A percentile compares a stretch with the other conserved stretches of the same genome.
Evolutionary conservation across 2,329 filamentous ascomycete species (phyloP).

Genomic region (Fusarium pseudocircinatum): DNA sequence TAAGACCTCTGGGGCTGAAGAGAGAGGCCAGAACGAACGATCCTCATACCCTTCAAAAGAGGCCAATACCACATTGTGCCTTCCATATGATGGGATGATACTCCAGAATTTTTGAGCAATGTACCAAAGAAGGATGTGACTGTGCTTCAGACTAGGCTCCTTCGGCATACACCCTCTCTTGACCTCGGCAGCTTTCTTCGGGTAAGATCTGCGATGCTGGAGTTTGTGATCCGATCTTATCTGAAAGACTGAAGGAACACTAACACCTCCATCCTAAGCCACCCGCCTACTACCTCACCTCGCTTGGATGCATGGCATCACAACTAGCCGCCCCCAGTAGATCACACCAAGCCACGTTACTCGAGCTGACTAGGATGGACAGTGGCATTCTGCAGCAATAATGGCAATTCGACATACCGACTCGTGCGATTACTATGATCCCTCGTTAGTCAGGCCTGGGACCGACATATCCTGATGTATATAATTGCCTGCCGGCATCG

Average conservation of each 20-base stretch:
- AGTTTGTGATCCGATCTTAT: slow-evolving; percentile 8
- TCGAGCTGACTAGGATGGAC: background rate
- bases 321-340: background rate
- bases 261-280: background rate
- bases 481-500: background rate
- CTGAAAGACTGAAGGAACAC: background rate
- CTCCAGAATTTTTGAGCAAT: background rate
- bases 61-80: background rate
- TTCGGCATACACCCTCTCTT: slow-evolving; percentile 9
- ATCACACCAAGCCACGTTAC: slow-evolving; percentile 12
- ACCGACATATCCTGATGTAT: background rate
- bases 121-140: background rate
- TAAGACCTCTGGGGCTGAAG: background rate
- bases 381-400: background rate
- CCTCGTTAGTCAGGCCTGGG: background rate
- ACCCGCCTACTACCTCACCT: background rate
- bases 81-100: background rate
- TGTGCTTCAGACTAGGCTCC: background rate
- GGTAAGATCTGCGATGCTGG: slow-evolving; percentile 32
- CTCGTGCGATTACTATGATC: slow-evolving; percentile 12
- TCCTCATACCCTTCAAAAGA: background rate
- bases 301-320: slow-evolving; percentile 22
- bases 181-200: slow-evolving; percentile 29
- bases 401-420: slow-evolving; percentile 9
- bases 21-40: background rate